phyloP scores from a whole-genome alignment of 2,329 filamentous ascomycete genomes.

The Colletotrichum simmondsii region DNA sequence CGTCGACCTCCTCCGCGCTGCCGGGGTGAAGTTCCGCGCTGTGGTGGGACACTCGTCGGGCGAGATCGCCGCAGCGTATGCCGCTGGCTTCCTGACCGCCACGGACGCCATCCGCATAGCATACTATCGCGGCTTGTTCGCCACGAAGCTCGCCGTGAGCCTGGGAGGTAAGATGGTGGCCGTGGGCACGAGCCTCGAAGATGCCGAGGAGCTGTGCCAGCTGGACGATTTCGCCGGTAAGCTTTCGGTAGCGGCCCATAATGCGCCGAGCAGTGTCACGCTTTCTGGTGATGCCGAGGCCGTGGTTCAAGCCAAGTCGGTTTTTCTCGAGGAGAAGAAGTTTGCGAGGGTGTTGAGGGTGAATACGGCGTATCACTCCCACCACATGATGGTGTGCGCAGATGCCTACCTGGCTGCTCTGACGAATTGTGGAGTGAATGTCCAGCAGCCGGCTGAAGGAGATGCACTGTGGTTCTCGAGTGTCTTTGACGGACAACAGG shows the following conservation, averaged over 20 bases:
- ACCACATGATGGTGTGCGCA: conserved; percentile 37
- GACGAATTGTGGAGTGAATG: not conserved
- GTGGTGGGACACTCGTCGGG: conserved; percentile 61
- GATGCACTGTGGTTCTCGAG: not conserved
- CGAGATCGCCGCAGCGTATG: conserved; percentile 62
- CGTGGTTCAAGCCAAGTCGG: conserved; percentile 36
- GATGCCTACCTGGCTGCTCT: not conserved
- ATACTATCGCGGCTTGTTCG: conserved; percentile 36
- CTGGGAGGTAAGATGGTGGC: conserved; percentile 39
- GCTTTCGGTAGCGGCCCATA: conserved; percentile 38
- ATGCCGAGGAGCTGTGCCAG: conserved; percentile 28
- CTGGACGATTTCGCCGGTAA: conserved; percentile 28
- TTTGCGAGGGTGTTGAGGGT: conserved; percentile 39
- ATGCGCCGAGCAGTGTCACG: conserved; percentile 38
- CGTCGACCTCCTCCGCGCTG: conserved; percentile 40
- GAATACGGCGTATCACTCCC: conserved; percentile 29
- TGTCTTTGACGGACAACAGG: not conserved
- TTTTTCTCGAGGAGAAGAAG: conserved; percentile 34
- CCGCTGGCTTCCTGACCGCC: conserved; percentile 51
- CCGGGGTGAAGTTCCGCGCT: conserved; percentile 45
- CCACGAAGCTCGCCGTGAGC: not conserved
- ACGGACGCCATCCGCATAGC: conserved; percentile 39
- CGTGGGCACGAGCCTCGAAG: conserved; percentile 32
- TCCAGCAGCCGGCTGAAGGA: not conserved
- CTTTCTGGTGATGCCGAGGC: conserved; percentile 42